Evolutionary conservation across 192 early-diverging fungal species (phyloP).

Genomic region (Linnemannia exigua): DNA sequence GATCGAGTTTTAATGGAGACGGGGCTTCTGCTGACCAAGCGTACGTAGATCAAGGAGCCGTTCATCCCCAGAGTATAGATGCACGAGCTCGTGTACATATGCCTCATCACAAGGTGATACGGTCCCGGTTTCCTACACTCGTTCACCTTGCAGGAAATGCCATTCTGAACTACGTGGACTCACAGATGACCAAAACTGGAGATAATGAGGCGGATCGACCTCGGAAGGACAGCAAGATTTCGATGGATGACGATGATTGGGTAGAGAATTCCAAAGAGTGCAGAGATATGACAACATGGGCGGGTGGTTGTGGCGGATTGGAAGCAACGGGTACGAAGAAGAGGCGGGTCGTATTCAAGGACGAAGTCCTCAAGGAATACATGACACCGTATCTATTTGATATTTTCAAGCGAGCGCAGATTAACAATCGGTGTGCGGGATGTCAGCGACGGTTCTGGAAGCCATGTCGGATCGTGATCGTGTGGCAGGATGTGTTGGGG

Average conservation of each 20-base stretch:
- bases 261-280: background rate
- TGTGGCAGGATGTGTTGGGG: slow-evolving; percentile 50
- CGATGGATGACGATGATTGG: slow-evolving; percentile 14
- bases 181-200: background rate
- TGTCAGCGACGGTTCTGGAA: slow-evolving; percentile 40
- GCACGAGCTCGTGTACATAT: background rate
- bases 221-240: slow-evolving; percentile 39
- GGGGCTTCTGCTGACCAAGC: background rate
- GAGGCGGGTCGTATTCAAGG: slow-evolving; percentile 13
- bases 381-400: slow-evolving; percentile 44
- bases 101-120: slow-evolving; percentile 22
- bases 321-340: background rate
- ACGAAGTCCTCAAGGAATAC: slow-evolving; percentile 29
- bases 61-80: background rate
- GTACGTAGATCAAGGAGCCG: background rate
- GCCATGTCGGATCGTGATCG: slow-evolving; percentile 31
- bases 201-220: slow-evolving; percentile 3
- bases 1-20: background rate
- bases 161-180: slow-evolving; percentile 22
- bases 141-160: slow-evolving; percentile 34
- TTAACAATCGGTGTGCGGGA: slow-evolving; percentile 34
- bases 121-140: slow-evolving; percentile 31
- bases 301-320: background rate
- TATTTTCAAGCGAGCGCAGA: slow-evolving; percentile 24
- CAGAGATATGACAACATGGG: background rate